Percentiles rank a stretch among this genome's conserved stretches.
phyloP scores from a whole-genome alignment of 2,329 filamentous ascomycete species.

The Ophiostoma populinum region DNA sequence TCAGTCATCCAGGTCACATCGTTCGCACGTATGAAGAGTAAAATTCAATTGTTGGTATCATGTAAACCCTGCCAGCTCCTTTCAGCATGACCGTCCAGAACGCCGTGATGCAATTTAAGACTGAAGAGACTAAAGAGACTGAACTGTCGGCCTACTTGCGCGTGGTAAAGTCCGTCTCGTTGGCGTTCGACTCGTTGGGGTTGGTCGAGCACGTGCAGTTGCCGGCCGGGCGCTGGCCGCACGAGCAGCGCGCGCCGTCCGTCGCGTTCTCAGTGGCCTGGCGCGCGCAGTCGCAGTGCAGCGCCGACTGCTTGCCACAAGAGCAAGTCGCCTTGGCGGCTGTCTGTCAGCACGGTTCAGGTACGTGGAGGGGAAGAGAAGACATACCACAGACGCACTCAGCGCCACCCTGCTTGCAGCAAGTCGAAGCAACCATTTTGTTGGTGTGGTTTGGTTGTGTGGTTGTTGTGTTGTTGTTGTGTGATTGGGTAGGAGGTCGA shows the following conservation, averaged over 20 bases:
- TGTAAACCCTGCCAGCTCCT: no score
- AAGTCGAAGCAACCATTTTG: conserved; percentile 24
- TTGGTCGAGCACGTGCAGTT: conserved; percentile 72
- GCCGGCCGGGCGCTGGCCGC: conserved; percentile 62
- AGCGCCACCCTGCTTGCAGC: conserved; percentile 35
- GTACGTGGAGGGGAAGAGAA: neutral
- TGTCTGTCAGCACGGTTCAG: conserved; percentile 14
- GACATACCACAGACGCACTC: conserved; percentile 41
- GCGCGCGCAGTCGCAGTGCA: conserved; percentile 75
- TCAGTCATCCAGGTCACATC: no score
- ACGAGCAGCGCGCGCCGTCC: conserved; percentile 62
- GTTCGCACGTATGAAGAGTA: no score
- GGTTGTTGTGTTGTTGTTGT: neutral
- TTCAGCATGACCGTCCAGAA: no score
- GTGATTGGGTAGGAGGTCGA: no score
- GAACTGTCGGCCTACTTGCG: conserved; percentile 24
- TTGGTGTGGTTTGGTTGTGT: neutral
- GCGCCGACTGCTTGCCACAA: conserved; percentile 73
- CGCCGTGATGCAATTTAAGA: neutral
- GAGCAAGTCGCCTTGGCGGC: conserved; percentile 60
- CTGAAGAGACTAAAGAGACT: no score
- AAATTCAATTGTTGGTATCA: no score
- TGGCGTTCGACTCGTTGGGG: conserved; percentile 37
- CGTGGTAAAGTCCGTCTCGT: conserved; percentile 78
- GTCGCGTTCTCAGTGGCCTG: conserved; percentile 57